Evolutionary conservation across 129 eudicot genomes (phyloP), one percentile per base, ranked within the genome.

Genomic region (Mikania micrantha): DNA sequence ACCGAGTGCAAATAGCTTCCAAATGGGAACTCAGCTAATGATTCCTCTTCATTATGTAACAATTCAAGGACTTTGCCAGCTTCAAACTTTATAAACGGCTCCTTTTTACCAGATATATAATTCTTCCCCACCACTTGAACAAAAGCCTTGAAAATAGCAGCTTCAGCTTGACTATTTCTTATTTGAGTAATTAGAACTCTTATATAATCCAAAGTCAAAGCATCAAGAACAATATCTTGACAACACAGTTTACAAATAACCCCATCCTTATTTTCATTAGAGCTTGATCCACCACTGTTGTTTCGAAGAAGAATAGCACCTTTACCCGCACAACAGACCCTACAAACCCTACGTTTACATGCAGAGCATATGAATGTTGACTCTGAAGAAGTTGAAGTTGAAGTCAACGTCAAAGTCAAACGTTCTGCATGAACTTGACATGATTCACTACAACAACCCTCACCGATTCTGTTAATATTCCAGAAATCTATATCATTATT

Each of bases 1-100:
- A 90, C 97, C 90, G 85, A 78, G 71, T 87, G 86, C 72, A 91
- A 50, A 74, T 87, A 83, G 86, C 97, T 91, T 63, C 93, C 90
- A 65, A 54, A 81, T 16, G 97, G 97, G 74, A 87, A 91, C 69
- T 85, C 93, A 42, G 97, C 97, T 61, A 91, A 81, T 4, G 97
- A 91, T 74, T 91, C 95, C 78, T 83, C 93, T 73, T 82, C 95
- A 75, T 80, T 78, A n/a, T 84, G 71, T 7, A 91, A 79, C 70
- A 79, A 60, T 36, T 64, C 65, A 22, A 81, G 16, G 35, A 28
- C 12, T 34, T 75, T 72, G 27, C 16, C 73, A 58, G 40, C 44
- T 49, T 27, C 77, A 27, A 69, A 15, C 40, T 67, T 74, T 34
- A 54, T 62, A 59, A 54, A 40, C 9, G 74, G 48, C 60, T 73